Base-by-base conservation (phyloP, 1,139 yeast species). In the Geotrichum fermentans region DNA sequence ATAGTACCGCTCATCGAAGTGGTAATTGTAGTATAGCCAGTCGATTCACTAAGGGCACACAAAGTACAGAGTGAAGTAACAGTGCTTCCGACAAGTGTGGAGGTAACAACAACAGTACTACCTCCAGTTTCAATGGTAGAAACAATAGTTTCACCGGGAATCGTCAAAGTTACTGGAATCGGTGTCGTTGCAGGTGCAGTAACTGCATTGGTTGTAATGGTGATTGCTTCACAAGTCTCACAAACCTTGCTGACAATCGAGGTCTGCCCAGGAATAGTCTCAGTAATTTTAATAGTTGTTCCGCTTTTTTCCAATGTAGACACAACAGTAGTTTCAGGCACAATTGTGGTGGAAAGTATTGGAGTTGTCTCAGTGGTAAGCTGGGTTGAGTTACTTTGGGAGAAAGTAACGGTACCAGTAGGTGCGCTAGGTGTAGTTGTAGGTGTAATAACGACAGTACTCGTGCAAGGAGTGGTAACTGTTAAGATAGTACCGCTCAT, bases 141-240 rank as follows among this genome's bases (percentile, higher is more conserved):
- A 5, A 38, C n/a, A 10, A 24, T 18, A 4, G 41, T 24, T 2
- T 3, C 3, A 8, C 41, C 32, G 16, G 30, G 32, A 11, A 20
- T 32, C 10, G 40, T 36, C 17, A n/a, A 22, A 6, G 41, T 38
- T 3, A 38, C 14, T 3, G 41, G 30, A 10, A 17, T 26, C 14
- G 41, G 30, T 2, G 30, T 38, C 2, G 32, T 38, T 16, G 30
- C 32, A 11, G 41, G 32, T n/a, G 30, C 41, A 38, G 41, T 22
- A 8, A 35, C 26, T 5, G 41, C 20, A n/a, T 14, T 38, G 21
- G 41, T 24, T n/a, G 41, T 38, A 8, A 26, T 3, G 5, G 41
- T 24, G 21, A 38, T 6, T 7, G 41, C 26, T 4, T 24, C 11
- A 4, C 3, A 28, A 14, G 13, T 38, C 14, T 18, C 21, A 11